phyloP scores from a whole-genome alignment of 140 eudicot species.

The Bidens hawaiensis region DNA sequence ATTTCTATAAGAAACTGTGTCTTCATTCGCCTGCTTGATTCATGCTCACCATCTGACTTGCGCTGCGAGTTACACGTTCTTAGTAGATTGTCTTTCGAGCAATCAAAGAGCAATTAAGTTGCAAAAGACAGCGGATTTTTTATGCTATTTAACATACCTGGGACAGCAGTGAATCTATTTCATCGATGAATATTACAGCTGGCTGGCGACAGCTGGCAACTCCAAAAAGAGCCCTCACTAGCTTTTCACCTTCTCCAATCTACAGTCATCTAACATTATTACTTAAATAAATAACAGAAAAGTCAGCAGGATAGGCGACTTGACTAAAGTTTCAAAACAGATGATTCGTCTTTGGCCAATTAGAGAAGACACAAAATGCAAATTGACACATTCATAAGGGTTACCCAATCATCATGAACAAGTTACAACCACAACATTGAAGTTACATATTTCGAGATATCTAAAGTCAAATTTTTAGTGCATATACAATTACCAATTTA shows the following conservation, averaged over 20 bases:
- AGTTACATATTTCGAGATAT: slow-evolving; percentile 8
- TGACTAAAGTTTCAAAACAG: not conserved
- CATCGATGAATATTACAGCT: slow-evolving; percentile 95
- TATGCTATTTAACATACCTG: slow-evolving; percentile 44
- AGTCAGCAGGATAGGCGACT: not conserved
- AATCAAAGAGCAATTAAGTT: slow-evolving; percentile 4
- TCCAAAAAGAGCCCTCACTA: slow-evolving; percentile 95
- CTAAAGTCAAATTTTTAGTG: not conserved
- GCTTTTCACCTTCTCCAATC: slow-evolving; percentile 98
- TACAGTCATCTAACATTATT: slow-evolving; percentile 30
- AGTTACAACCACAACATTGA: not conserved
- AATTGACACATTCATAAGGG: not conserved
- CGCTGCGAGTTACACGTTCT: slow-evolving; percentile 53
- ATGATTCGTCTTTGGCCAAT: not conserved
- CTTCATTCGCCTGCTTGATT: slow-evolving; percentile 87
- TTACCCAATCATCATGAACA: not conserved
- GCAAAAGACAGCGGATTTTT: not conserved
- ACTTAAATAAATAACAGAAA: slow-evolving; percentile 9
- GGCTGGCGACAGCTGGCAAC: slow-evolving; percentile 97
- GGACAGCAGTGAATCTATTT: slow-evolving; percentile 89
- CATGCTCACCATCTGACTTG: slow-evolving; percentile 97
- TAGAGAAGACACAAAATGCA: not conserved
- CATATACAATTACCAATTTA: not conserved
- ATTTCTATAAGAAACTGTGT: slow-evolving; percentile 97
- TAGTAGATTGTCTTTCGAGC: slow-evolving; percentile 7